Evolutionary conservation across 2,329 filamentous ascomycete species (phyloP).

Genomic region (Calonectria hawksworthii): DNA sequence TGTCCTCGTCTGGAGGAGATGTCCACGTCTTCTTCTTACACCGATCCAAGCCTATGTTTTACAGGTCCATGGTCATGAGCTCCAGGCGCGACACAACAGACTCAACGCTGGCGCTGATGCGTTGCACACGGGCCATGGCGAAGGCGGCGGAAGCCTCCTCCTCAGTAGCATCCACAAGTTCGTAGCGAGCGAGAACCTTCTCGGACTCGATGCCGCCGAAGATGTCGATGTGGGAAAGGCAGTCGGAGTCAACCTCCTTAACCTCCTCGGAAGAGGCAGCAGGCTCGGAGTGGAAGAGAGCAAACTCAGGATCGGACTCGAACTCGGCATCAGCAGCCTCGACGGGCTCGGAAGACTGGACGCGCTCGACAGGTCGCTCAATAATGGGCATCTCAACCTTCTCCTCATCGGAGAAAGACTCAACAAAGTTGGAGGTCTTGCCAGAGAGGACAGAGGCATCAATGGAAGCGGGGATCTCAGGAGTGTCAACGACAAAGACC

Average conservation of each 20-base stretch:
- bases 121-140: conserved; percentile 65
- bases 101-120: conserved; percentile 58
- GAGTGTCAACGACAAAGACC: conserved; percentile 82
- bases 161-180: conserved; percentile 72
- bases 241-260: conserved; percentile 59
- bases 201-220: conserved; percentile 71
- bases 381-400: conserved; percentile 70
- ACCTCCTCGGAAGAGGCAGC: conserved; percentile 43
- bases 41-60: conserved; percentile 17
- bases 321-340: conserved; percentile 66
- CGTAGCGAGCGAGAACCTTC: conserved; percentile 74
- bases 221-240: conserved; percentile 56
- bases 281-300: conserved; percentile 68
- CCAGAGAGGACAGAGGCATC: conserved; percentile 76
- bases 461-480: conserved; percentile 73
- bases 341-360: conserved; percentile 46
- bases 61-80: conserved; percentile 53
- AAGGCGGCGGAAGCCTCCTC: conserved; percentile 60
- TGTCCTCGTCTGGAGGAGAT: conserved; percentile 32
- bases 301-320: conserved; percentile 73
- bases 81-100: conserved; percentile 54
- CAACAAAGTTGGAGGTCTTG: conserved; percentile 73
- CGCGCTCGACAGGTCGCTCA: conserved; percentile 61
- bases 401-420: conserved; percentile 62
- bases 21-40: conserved; percentile 12